Evolutionary conservation across 164 flowering plant species (phyloP), one percentile per base, ranked within the genome.

Genomic region (Litsea cubeba): DNA sequence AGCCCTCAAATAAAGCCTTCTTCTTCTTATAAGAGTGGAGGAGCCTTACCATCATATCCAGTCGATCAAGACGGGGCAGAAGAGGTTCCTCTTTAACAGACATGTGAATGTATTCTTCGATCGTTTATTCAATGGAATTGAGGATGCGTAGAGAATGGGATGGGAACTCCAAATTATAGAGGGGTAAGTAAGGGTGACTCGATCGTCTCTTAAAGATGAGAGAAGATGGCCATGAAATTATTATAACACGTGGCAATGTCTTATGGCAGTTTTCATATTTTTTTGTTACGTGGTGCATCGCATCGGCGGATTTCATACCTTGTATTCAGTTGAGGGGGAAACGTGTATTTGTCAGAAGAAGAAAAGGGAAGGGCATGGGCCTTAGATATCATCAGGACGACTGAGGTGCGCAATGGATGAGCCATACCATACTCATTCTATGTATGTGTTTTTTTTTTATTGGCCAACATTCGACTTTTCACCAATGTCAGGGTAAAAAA

Each of bases 11-110:
- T 24, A 24, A 24, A 24, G 25, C 25, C 25, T 24, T 24, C 25
- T 24, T 24, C 0, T n/a, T n/a, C n/a, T 26, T 26, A 28, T 3
- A 28, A 28, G 5, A n/a, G 32, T 4, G 10, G 24, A 35, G 10
- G 20, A 35, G 17, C 8, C 79, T 71, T 74, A 89, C 91, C 80
- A 87, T 80, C 71, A 71, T 70, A 72, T 90, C 94, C 18, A 91
- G 82, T 5, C 90, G 89, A 66, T 90, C 91, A 7, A 91, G 78
- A 62, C 91, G 80, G 22, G 90, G 79, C 57, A 88, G 85, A 30
- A 91, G 81, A 0, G 93, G 91, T 76, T 86, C 90, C 71, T 82
- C 88, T 0, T 80, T 64, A 24, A 57, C 65, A 76, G 74, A 49
- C 78, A 76, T 76, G 23, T 1, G 58, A 74, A 76, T 76, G 23